phyloP scores from a whole-genome alignment of 768 basidiomycete species.

The Trametes meyenii region DNA sequence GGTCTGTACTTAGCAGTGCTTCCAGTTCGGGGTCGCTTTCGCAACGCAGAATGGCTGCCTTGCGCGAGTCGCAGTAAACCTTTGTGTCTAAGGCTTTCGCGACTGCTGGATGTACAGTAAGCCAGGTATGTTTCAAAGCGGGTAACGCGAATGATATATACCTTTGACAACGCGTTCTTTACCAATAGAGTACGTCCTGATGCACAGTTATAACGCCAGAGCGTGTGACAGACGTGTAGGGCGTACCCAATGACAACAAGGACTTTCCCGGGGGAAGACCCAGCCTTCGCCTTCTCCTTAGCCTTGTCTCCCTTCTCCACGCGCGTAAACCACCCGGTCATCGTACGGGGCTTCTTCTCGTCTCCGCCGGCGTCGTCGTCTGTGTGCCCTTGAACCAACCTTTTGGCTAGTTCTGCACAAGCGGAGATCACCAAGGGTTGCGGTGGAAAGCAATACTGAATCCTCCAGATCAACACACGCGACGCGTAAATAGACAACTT shows the following conservation, averaged over 20 bases:
- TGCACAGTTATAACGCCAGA: not conserved
- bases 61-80: conserved; percentile 88
- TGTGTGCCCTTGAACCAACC: conserved; percentile 50
- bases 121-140: too few relatives aligned
- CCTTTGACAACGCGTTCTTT: conserved; percentile 98
- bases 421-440: conserved; percentile 94
- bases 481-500: not conserved
- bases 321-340: conserved; percentile 56
- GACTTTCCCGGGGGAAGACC: conserved; percentile 35
- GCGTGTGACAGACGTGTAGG: not conserved
- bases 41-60: conserved; percentile 80
- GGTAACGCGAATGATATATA: conserved; percentile 29
- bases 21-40: conserved; percentile 85
- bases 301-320: conserved; percentile 27
- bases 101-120: conserved; percentile 55
- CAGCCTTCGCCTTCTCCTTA: conserved; percentile 39
- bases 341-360: conserved; percentile 34
- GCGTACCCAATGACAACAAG: conserved; percentile 76
- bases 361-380: conserved; percentile 31
- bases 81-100: conserved; percentile 80
- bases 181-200: conserved; percentile 93
- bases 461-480: conserved; percentile 7
- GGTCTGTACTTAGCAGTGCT: conserved; percentile 73
- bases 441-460: conserved; percentile 89
- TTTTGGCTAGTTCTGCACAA: conserved; percentile 79